Evolutionary conservation across 2,329 filamentous ascomycete species (phyloP).

Genomic region (Niveomyces coronatus): DNA sequence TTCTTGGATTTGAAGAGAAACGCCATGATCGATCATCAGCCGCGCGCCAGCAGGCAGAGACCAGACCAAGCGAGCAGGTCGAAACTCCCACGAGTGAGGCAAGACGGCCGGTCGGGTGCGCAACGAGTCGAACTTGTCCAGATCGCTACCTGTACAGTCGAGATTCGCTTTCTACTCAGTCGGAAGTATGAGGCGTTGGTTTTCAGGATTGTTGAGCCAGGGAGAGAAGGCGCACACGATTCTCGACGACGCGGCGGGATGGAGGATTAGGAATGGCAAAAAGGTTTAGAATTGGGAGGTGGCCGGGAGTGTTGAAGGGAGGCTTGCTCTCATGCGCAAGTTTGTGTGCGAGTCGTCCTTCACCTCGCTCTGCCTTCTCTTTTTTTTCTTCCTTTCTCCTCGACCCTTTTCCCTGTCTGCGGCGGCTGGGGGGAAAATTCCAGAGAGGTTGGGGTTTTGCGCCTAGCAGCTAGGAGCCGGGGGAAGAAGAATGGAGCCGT

Average conservation of each 20-base stretch:
- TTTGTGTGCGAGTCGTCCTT: slow-evolving; percentile 2
- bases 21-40: slow-evolving; percentile 50
- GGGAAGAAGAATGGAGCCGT: background rate
- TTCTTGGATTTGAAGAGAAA: slow-evolving; percentile 81
- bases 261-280: background rate
- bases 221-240: slow-evolving; percentile 1
- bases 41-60: slow-evolving; percentile 24
- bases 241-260: background rate
- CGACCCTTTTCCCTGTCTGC: background rate
- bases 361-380: slow-evolving; percentile 4
- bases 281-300: slow-evolving; percentile 27
- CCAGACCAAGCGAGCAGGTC: slow-evolving; percentile 9
- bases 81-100: slow-evolving; percentile 6
- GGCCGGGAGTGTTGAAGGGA: slow-evolving; percentile 24
- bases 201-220: slow-evolving; percentile 4
- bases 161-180: background rate
- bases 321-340: too few species aligned
- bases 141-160: background rate
- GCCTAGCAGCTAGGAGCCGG: slow-evolving; percentile 7
- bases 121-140: background rate
- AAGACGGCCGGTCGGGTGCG: slow-evolving; percentile 11
- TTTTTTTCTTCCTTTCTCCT: slow-evolving; percentile 8
- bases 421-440: slow-evolving; percentile 8
- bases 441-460: slow-evolving; percentile 9
- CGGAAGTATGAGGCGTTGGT: background rate